These are phyloP conservation scores for Scheffersomyces cryptocercus DNA, from an alignment of 1,139 yeast species.

Conservation along the genomic window DNA sequence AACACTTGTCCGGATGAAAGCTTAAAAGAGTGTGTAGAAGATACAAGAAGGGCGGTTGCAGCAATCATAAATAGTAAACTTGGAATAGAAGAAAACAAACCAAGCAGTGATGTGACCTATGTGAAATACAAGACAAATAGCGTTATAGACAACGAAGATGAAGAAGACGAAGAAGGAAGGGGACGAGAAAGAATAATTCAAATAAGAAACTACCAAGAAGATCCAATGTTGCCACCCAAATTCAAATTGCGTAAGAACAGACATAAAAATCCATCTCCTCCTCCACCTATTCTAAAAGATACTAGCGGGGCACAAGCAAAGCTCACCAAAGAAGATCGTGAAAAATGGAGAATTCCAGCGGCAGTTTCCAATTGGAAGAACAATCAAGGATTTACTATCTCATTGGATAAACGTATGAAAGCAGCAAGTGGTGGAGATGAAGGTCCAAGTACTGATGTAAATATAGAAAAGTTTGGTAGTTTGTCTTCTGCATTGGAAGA, in stretches of 20 bases:
- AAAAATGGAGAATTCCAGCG: constrained; percentile 86
- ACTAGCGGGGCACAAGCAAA: constrained; percentile 27
- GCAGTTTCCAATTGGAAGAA: constrained; percentile 96
- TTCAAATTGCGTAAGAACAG: constrained; percentile 77
- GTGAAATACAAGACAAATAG: constrained; percentile 23
- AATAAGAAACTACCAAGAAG: constrained; percentile 49
- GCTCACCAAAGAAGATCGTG: constrained; percentile 74
- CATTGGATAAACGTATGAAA: constrained; percentile 74
- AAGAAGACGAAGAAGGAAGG: constrained; percentile 12
- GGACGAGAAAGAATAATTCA: constrained; percentile 28
- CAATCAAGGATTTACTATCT: constrained; percentile 85
- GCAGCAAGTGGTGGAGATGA: constrained; percentile 49
- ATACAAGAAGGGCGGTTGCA: constrained; percentile 29
- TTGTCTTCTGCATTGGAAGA: constrained; percentile 71
- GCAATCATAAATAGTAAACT: constrained; percentile 20
- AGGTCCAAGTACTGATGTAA: constrained; percentile 37
- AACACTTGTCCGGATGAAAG: constrained; percentile 32
- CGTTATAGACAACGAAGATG: constrained; percentile 6
- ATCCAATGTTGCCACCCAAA: constrained; percentile 86
- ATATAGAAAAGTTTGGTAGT: constrained; percentile 58
- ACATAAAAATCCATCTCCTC: constrained; percentile 62
- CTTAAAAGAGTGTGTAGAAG: constrained; percentile 25
- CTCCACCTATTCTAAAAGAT: constrained; percentile 50
- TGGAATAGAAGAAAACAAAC: constrained; percentile 15
- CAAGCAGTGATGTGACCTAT: constrained; percentile 15